These are phyloP conservation scores for Diplotaxis tenuifolia DNA, from an alignment of 345 rosid genomes.

Conservation along the genomic window DNA sequence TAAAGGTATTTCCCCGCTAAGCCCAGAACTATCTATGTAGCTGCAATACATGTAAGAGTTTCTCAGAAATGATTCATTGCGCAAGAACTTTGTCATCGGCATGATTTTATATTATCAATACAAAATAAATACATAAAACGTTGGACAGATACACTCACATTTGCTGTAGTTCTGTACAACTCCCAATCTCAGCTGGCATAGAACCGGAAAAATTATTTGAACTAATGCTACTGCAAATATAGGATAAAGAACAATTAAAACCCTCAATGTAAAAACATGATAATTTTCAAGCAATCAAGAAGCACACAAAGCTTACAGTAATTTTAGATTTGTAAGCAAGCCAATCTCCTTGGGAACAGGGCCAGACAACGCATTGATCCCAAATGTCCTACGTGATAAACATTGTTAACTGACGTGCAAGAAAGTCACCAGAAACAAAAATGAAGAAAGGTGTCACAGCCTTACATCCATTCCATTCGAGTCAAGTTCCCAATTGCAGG, in stretches of 20 bases:
- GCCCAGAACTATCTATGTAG: slow-evolving; percentile 55
- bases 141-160: slow-evolving; percentile 49
- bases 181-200: slow-evolving; percentile 66
- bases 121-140: neutral
- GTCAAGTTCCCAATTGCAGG: slow-evolving; percentile 36
- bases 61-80: neutral
- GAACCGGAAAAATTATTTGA: slow-evolving; percentile 68
- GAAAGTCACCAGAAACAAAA: neutral
- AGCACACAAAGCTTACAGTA: slow-evolving; percentile 46
- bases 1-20: slow-evolving; percentile 56
- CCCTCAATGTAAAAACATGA: neutral
- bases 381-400: slow-evolving; percentile 43
- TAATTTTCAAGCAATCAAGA: slow-evolving; percentile 1
- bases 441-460: neutral
- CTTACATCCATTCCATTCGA: slow-evolving; percentile 62
- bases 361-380: slow-evolving; percentile 59
- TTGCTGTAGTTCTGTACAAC: slow-evolving; percentile 43
- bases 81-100: neutral
- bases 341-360: slow-evolving; percentile 72
- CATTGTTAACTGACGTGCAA: neutral
- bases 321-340: slow-evolving; percentile 46
- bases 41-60: slow-evolving; percentile 36
- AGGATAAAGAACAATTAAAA: slow-evolving; percentile 10
- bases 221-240: slow-evolving; percentile 39
- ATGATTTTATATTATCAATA: neutral